phyloP scores from a whole-genome alignment of 306 rosid species.

The Casuarina glauca region DNA sequence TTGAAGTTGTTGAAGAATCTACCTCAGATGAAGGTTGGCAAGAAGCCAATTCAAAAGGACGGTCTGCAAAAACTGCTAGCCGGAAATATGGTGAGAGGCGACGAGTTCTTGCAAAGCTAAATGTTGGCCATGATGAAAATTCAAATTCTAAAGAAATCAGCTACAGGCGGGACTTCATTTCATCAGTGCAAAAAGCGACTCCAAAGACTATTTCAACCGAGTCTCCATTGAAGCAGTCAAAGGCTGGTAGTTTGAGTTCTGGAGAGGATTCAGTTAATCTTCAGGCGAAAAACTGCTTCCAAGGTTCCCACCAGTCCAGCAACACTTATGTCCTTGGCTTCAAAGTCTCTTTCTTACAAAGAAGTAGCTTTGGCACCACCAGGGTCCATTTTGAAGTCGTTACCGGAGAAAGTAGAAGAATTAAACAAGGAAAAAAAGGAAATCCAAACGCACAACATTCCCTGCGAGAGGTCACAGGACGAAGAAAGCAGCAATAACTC shows the following conservation, averaged over 20 bases:
- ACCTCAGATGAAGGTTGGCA: conserved; percentile 93
- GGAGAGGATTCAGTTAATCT: conserved; percentile 42
- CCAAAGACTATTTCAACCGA: conserved; percentile 37
- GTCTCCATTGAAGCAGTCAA: conserved; percentile 47
- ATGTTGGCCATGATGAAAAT: conserved; percentile 37
- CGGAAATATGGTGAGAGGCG: conserved; percentile 56
- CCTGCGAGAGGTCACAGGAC: conserved; percentile 30
- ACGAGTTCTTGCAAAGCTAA: conserved; percentile 60
- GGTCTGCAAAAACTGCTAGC: conserved; percentile 53
- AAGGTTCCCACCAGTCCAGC: conserved; percentile 49
- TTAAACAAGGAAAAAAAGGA: conserved; percentile 40
- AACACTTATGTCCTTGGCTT: conserved; percentile 61
- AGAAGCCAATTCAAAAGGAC: conserved; percentile 83
- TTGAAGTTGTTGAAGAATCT: conserved; percentile 53
- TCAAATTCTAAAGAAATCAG: conserved; percentile 45
- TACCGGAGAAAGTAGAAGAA: conserved; percentile 49
- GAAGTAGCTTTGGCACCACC: conserved; percentile 97
- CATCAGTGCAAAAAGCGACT: conserved; percentile 42
- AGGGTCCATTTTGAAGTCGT: conserved; percentile 73
- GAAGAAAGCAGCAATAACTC: conserved; percentile 44
- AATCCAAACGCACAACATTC: conserved; percentile 31
- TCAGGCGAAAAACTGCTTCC: conserved; percentile 42
- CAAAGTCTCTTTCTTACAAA: conserved; percentile 87
- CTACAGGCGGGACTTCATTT: conserved; percentile 43
- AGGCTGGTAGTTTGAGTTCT: conserved; percentile 35